Evolutionary conservation across 1,284 basidiomycete genomes (phyloP).

Genomic region (Hypsizygus ulmarius): DNA sequence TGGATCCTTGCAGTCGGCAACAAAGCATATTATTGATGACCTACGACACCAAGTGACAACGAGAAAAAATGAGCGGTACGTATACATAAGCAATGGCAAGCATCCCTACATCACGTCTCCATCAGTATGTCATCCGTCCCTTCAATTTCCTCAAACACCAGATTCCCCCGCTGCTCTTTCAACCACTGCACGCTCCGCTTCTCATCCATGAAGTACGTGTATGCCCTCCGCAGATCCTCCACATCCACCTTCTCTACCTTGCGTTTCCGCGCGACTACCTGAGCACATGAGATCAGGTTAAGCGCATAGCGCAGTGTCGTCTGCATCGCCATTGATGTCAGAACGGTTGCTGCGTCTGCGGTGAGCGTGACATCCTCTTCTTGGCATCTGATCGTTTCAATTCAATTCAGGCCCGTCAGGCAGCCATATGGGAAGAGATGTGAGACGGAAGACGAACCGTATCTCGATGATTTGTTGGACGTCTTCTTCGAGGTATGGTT

Average conservation of each 20-base stretch:
- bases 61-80: too few relatives aligned
- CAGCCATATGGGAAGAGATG: conserved; percentile 6
- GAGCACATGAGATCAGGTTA: conserved; percentile 89
- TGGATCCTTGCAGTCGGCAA: too few relatives aligned
- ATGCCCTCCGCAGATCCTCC: conserved; percentile 81
- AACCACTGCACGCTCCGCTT: conserved; percentile 94
- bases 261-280: conserved; percentile 79
- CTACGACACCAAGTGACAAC: too few relatives aligned
- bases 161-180: conserved; percentile 77
- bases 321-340: conserved; percentile 83
- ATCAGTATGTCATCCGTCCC: conserved; percentile 25
- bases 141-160: conserved; percentile 68
- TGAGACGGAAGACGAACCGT: conserved; percentile 46
- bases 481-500: conserved; percentile 84
- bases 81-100: too few relatives aligned
- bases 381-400: conserved; percentile 62
- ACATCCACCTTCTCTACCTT: conserved; percentile 78
- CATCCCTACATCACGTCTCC: conserved; percentile 12
- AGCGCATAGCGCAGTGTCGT: conserved; percentile 89
- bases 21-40: too few relatives aligned
- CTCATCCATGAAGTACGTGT: conserved; percentile 93
- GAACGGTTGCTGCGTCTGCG: conserved; percentile 69
- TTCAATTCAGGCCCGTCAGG: background rate
- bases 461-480: conserved; percentile 92
- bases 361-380: conserved; percentile 95